Percentiles rank a stretch among this genome's conserved stretches.
Conservation (phyloP, 768 basidiomycete species). For the Leucosporidium yakuticum region DNA sequence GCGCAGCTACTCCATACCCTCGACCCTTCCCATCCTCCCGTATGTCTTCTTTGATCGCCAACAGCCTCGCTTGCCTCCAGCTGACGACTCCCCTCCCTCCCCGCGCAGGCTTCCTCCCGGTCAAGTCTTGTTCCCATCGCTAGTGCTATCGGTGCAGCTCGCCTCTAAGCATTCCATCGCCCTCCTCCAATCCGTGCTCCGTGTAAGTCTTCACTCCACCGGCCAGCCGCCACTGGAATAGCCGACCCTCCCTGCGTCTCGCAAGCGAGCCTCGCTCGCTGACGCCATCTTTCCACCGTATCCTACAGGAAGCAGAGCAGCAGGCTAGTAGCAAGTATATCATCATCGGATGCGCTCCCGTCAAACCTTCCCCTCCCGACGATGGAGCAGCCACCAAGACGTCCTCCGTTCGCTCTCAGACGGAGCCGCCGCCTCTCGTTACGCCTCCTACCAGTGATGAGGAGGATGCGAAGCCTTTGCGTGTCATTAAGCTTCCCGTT, state of each 20-base stretch:
- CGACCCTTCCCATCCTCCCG: constrained; percentile 6
- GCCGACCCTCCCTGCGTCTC: not conserved
- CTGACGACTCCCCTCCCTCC: not conserved
- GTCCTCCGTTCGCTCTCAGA: not conserved
- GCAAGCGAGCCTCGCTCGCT: not conserved
- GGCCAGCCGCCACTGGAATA: too few relatives aligned
- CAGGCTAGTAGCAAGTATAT: constrained; percentile 3
- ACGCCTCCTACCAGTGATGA: not conserved
- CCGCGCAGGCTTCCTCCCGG: constrained; percentile 8
- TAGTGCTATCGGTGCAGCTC: constrained; percentile 22
- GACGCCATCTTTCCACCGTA: not conserved
- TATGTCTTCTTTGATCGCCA: not conserved
- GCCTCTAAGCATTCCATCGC: not conserved
- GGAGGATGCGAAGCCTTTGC: not conserved
- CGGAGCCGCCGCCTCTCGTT: not conserved
- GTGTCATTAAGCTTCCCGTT: not conserved
- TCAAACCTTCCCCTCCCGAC: not conserved
- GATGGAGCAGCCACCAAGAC: too few relatives aligned
- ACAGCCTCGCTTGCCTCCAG: too few relatives aligned
- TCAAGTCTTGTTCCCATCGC: constrained; percentile 19
- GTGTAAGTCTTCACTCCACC: constrained; percentile 1
- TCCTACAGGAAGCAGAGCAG: constrained; percentile 9
- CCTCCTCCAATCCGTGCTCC: constrained; percentile 17
- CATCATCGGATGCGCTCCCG: constrained; percentile 26
- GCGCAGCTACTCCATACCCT: not conserved